Base-by-base conservation (phyloP, 306 rosid species). In the Spatholobus suberectus region DNA sequence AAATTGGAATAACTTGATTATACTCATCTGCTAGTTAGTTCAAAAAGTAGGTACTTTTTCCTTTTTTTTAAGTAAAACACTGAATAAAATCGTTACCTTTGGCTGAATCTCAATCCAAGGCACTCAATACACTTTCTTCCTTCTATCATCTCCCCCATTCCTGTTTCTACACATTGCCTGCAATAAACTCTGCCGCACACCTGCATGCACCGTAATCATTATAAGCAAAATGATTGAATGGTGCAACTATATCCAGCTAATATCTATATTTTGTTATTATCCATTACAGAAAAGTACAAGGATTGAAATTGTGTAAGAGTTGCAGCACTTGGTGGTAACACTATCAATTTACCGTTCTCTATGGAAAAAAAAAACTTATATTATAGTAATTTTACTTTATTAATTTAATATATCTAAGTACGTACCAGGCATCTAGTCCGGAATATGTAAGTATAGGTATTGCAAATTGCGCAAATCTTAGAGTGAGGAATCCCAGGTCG, bases 101-200 rank as follows among this genome's bases (percentile, higher is more conserved):
- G 94, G 87, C 97, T 94, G 87, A 91, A 92, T 90, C 89, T 88
- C 82, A 85, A 85, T 27, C 98, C 98, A 47, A 94, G 86, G 75
- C 98, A 94, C 67, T 91, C 86, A 1, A 87, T 54, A 72, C 98
- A 94, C 85, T 94, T 94, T 73, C 97, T 91, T 84, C 98, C 98
- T 81, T 94, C 98, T 0, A 75, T 81, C 98, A 94, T 92, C 34
- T 91, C 96, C 57, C 94, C 96, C 98, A 94, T 94, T 54, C 97
- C 98, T 21, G 52, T 46, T 49, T 76, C 79, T 70, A 92, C 82
- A 74, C 98, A 94, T n/a, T 79, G 87, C 83, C 96, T 81, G 76
- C 98, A 94, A 80, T 92, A 92, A 51, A 85, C 97, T 86, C 98
- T 88, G 32, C 96, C 98, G 54, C 97, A 92, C 49, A 90, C 97